Evolutionary conservation across 1,284 basidiomycete species (phyloP), one percentile per base, ranked within the genome.

Genomic region (Puccinia triticina): DNA sequence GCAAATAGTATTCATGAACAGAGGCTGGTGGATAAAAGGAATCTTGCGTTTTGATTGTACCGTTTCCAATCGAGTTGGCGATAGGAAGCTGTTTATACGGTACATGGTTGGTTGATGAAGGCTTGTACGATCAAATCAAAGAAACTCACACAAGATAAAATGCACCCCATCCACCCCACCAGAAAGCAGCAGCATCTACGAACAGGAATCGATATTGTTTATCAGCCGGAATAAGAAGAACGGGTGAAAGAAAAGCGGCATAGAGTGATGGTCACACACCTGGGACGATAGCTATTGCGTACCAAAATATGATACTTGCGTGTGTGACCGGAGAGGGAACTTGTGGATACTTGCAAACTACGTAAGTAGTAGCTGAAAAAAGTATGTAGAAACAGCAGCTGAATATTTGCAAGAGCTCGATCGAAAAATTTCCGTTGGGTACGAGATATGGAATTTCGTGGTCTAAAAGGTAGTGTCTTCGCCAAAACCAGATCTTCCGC

Each of bases 361-460:
- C 3, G 66, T 69, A 69, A 48, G 12, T 18, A 21, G 5, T 23
- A 18, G 16, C 26, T 3, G 18, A 3, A 29, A 69, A 69, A 3
- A 43, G 8, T 3, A 43, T 2, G 29, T n/a, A 69, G n/a, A 23
- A 69, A 18, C 12, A 1, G 23, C 43, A 69, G 8, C 66, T 21
- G 32, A 3, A 69, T 12, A 69, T 69, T 69, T 69, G 66, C 40
- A 66, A 43, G 5, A 37, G 32, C 64, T 66, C 64, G 32, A 66
- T 66, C 21, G 26, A 2, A 29, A 66, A 66, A 66, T 66, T 23
- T 4, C 64, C 64, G 21, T 66, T 66, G 34, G 64, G 64, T 5
- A 66, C 64, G 10, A 69, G 32, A 69, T 69, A 69, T 29, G 66
- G 37, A 18, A 32, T 43, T 8, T 37, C n/a, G 11, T 43, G 29